phyloP scores from a whole-genome alignment of 345 rosid species.

The Dovyalis caffra region DNA sequence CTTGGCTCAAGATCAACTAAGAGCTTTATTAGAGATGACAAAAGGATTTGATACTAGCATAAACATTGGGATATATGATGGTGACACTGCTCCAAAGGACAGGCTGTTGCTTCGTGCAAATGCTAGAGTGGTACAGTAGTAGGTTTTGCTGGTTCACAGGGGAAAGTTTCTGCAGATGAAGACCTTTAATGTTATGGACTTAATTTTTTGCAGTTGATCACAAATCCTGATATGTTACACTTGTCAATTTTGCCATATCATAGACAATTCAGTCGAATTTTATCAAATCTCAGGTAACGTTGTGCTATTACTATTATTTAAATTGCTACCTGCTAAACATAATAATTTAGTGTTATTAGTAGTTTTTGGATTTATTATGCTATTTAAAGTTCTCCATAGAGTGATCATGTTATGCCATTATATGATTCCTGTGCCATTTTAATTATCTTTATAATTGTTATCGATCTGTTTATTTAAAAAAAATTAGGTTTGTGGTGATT shows the following conservation, averaged over 20 bases:
- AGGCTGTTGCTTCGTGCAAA: slow-evolving; percentile 64
- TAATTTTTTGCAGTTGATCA: slow-evolving; percentile 66
- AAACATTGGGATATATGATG: slow-evolving; percentile 82
- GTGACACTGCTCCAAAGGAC: slow-evolving; percentile 71
- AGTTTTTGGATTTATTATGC: neutral
- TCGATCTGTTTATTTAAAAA: neutral
- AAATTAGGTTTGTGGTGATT: slow-evolving; percentile 69
- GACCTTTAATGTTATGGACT: slow-evolving; percentile 19
- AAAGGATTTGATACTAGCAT: slow-evolving; percentile 47
- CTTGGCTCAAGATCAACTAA: slow-evolving; percentile 91
- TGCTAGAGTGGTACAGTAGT: slow-evolving; percentile 72
- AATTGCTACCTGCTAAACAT: neutral
- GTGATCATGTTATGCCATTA: neutral
- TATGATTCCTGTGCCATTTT: neutral
- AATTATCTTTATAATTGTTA: slow-evolving; percentile 3
- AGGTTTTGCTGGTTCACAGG: slow-evolving; percentile 20
- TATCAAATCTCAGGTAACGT: slow-evolving; percentile 76
- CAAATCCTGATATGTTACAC: slow-evolving; percentile 98
- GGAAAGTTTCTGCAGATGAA: slow-evolving; percentile 15
- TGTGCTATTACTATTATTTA: neutral
- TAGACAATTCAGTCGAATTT: slow-evolving; percentile 71
- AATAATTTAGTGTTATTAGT: too few species aligned
- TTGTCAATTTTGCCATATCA: slow-evolving; percentile 84
- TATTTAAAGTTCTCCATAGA: neutral
- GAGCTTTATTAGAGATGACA: slow-evolving; percentile 56